A percentile compares a stretch with the other conserved stretches of the same genome.
These are phyloP conservation scores for Talaromyces wortmannii DNA, from an alignment of 495 filamentous ascomycete species.

Conservation along the genomic window DNA sequence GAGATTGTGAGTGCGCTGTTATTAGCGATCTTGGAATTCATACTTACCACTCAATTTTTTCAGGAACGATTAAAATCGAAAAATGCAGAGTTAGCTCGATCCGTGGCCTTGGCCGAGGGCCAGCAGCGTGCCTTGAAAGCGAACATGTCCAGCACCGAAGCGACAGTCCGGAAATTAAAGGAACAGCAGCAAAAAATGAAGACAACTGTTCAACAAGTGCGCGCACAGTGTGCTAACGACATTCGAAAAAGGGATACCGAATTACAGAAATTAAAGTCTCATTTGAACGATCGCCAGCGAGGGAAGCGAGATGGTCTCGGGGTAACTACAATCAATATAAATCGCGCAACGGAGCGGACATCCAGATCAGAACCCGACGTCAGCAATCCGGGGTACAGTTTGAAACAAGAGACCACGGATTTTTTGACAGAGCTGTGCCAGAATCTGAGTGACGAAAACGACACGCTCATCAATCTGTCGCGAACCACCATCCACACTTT, in stretches of 20 bases:
- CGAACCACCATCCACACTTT: conserved; percentile 64
- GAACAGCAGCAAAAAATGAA: conserved; percentile 78
- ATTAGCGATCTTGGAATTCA: neutral
- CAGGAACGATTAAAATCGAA: conserved; percentile 61
- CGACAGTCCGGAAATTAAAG: conserved; percentile 58
- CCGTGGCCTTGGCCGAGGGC: conserved; percentile 66
- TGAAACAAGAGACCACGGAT: conserved; percentile 82
- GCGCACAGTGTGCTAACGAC: conserved; percentile 84
- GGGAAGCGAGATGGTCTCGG: conserved; percentile 42
- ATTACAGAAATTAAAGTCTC: conserved; percentile 80
- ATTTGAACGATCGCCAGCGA: conserved; percentile 53
- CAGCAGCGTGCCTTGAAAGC: conserved; percentile 62
- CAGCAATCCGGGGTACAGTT: conserved; percentile 57
- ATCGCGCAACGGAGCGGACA: conserved; percentile 27
- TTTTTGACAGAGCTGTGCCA: conserved; percentile 87
- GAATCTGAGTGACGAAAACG: conserved; percentile 89
- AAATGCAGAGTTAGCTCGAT: conserved; percentile 63
- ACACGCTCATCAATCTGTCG: conserved; percentile 67
- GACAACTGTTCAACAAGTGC: conserved; percentile 68
- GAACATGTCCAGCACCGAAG: conserved; percentile 66
- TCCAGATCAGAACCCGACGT: conserved; percentile 38
- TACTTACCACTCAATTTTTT: neutral
- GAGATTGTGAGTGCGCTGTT: conserved; percentile 33
- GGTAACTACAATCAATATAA: conserved; percentile 44
- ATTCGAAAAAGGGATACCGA: conserved; percentile 86